Percentiles rank a stretch among this genome's conserved stretches.
Conservation (phyloP, 257 asterid species). For the Przewalskia tangutica region DNA sequence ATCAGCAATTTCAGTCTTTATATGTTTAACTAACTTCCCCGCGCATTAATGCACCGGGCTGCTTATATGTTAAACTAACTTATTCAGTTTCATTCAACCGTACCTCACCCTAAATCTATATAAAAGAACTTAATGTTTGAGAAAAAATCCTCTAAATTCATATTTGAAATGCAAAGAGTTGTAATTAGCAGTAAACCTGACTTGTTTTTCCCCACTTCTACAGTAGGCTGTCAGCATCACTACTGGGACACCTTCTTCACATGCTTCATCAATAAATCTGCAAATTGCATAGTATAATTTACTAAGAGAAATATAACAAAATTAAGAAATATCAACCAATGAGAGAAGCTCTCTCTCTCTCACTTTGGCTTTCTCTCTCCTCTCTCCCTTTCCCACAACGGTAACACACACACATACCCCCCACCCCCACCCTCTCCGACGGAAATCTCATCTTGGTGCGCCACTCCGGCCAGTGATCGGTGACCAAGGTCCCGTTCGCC, state of each 20-base stretch:
- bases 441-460: too few species aligned
- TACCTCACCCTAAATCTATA: neutral
- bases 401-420: too few species aligned
- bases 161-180: neutral
- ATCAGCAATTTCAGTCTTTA: neutral
- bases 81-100: neutral
- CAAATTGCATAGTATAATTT: constrained; percentile 6
- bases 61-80: neutral
- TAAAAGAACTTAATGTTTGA: neutral
- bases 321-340: neutral
- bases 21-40: neutral
- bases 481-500: too few species aligned
- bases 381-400: too few species aligned
- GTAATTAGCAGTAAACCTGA: constrained; percentile 46
- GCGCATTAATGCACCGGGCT: too few species aligned
- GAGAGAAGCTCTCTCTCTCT: too few species aligned
- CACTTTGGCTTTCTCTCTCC: too few species aligned
- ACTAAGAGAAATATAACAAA: neutral
- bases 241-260: constrained; percentile 51
- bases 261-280: constrained; percentile 78
- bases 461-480: too few species aligned
- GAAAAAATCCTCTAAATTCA: neutral
- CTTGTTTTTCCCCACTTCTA: constrained; percentile 58
- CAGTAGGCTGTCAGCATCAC: constrained; percentile 58
- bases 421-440: too few species aligned